phyloP scores from a whole-genome alignment of 164 flowering plant genomes.

The Amborella trichopoda region DNA sequence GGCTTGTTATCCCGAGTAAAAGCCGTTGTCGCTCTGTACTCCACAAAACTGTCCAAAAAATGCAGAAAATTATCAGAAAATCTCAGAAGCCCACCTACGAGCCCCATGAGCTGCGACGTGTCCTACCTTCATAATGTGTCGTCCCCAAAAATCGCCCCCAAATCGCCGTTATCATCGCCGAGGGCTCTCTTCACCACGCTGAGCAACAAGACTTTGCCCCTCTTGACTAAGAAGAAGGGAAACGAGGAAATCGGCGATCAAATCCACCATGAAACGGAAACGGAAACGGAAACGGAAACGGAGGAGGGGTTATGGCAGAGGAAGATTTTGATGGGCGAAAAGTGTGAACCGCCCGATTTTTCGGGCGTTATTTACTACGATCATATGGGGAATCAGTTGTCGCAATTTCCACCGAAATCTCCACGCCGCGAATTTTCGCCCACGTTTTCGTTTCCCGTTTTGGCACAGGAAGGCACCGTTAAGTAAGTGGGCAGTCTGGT shows the following conservation, averaged over 20 bases:
- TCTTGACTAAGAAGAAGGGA: constrained; percentile 10
- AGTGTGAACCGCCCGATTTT: constrained; percentile 61
- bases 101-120: no score
- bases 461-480: no score
- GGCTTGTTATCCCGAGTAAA: no score
- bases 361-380: constrained; percentile 72
- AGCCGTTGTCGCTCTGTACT: no score
- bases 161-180: constrained; percentile 16
- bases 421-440: constrained; percentile 14
- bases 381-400: constrained; percentile 28
- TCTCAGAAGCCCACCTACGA: no score
- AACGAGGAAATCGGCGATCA: neutral
- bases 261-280: neutral
- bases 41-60: no score
- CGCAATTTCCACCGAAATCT: constrained; percentile 36
- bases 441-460: constrained; percentile 8
- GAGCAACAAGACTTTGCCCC: constrained; percentile 33
- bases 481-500: no score
- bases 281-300: constrained; percentile 16
- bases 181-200: constrained; percentile 30
- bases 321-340: constrained; percentile 63
- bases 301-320: constrained; percentile 53
- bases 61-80: no score
- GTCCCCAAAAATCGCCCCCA: constrained; percentile 2
- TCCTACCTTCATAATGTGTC: no score